Conservation (phyloP, 192 early-diverging fungal genomes). For the Backusella morwellensis region DNA sequence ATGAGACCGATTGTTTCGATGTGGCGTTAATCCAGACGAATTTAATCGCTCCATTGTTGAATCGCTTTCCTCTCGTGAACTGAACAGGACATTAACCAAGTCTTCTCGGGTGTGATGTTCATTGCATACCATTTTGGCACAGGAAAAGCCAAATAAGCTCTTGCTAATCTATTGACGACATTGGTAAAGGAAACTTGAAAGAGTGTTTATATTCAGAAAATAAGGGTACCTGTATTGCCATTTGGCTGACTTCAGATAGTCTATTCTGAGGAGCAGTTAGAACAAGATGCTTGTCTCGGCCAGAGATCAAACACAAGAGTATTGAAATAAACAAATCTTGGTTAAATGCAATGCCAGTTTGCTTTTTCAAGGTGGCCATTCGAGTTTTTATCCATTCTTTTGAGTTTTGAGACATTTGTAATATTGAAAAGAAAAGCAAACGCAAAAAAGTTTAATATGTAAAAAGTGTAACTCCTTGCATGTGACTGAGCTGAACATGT, state of each 20-base stretch:
- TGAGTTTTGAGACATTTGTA: constrained; percentile 19
- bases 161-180: constrained; percentile 37
- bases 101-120: constrained; percentile 34
- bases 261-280: constrained; percentile 40
- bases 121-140: constrained; percentile 44
- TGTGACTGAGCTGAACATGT: neutral
- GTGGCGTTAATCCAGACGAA: neutral
- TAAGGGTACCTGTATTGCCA: constrained; percentile 43
- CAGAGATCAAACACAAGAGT: constrained; percentile 49
- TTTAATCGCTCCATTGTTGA: constrained; percentile 3
- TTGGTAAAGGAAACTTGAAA: neutral
- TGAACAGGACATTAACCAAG: constrained; percentile 22
- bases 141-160: constrained; percentile 44
- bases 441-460: neutral
- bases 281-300: constrained; percentile 46
- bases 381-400: constrained; percentile 46
- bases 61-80: constrained; percentile 13
- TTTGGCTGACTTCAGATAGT: constrained; percentile 40
- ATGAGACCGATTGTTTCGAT: neutral
- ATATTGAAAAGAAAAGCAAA: neutral
- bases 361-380: constrained; percentile 40
- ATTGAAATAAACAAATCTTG: constrained; percentile 58
- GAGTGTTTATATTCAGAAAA: neutral
- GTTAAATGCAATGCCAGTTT: constrained; percentile 41
- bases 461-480: neutral